phyloP scores from a whole-genome alignment of 2,329 filamentous ascomycete genomes.

The Cladophialophora bantiana region DNA sequence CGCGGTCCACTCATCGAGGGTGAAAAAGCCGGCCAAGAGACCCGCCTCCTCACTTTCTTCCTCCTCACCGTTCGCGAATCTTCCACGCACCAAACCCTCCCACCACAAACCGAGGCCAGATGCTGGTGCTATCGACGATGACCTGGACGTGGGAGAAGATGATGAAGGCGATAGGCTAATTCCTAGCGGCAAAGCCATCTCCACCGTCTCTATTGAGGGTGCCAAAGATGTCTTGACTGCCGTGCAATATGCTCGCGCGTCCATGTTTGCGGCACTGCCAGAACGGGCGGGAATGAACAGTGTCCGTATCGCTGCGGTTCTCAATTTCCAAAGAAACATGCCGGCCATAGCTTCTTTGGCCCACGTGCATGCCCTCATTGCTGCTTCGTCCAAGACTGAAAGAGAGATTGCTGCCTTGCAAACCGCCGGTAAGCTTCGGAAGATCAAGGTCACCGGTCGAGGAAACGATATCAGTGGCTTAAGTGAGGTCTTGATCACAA shows the following conservation, averaged over 20 bases:
- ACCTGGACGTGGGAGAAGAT: slow-evolving; percentile 40
- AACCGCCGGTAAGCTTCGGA: slow-evolving; percentile 59
- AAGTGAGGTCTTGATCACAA: slow-evolving; percentile 65
- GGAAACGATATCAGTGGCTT: slow-evolving; percentile 63
- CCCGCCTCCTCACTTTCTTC: slow-evolving; percentile 42
- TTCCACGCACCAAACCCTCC: slow-evolving; percentile 51
- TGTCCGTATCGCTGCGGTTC: slow-evolving; percentile 64
- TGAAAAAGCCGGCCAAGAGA: slow-evolving; percentile 50
- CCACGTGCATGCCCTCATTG: slow-evolving; percentile 65
- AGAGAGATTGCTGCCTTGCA: slow-evolving; percentile 64
- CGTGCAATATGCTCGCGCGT: slow-evolving; percentile 59
- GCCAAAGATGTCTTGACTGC: slow-evolving; percentile 61
- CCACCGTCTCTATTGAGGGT: slow-evolving; percentile 55
- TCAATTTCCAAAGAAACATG: slow-evolving; percentile 62
- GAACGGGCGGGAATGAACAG: slow-evolving; percentile 68
- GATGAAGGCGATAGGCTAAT: slow-evolving; percentile 53
- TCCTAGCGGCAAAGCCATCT: slow-evolving; percentile 59
- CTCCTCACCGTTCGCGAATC: slow-evolving; percentile 51
- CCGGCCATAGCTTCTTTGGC: slow-evolving; percentile 66
- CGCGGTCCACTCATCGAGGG: slow-evolving; percentile 55
- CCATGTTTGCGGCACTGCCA: slow-evolving; percentile 65
- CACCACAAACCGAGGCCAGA: slow-evolving; percentile 41
- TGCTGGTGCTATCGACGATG: slow-evolving; percentile 34
- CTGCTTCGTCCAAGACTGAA: slow-evolving; percentile 65
- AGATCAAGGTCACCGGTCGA: slow-evolving; percentile 63